Evolutionary conservation across 768 basidiomycete genomes (phyloP).

Genomic region (Mycena metata): DNA sequence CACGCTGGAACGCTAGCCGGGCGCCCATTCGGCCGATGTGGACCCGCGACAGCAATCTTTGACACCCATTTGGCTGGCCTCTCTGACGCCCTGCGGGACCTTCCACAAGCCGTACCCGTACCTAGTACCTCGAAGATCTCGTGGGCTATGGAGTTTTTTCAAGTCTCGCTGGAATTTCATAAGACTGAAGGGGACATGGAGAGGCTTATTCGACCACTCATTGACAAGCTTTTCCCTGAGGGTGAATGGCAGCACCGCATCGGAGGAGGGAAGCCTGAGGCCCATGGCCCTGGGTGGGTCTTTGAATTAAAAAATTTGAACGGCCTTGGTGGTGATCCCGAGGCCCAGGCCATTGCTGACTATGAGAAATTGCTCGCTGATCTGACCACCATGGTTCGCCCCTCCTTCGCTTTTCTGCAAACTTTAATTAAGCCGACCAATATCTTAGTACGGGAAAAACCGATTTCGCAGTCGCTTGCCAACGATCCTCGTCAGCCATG

Average conservation of each 20-base stretch:
- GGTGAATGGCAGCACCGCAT: constrained; percentile 4
- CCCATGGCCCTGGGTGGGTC: constrained; percentile 16
- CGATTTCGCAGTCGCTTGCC: constrained; percentile 16
- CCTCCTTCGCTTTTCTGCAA: constrained; percentile 11
- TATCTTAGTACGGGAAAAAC: constrained; percentile 14
- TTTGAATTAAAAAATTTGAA: constrained; percentile 13
- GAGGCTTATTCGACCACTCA: not conserved
- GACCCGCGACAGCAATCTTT: constrained; percentile 9
- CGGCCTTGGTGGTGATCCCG: constrained; percentile 18
- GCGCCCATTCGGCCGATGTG: constrained; percentile 26
- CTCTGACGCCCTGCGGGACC: constrained; percentile 20
- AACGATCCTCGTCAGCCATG: constrained; percentile 10
- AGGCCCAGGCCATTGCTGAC: constrained; percentile 10
- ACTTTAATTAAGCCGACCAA: constrained; percentile 15
- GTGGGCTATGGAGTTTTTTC: constrained; percentile 16
- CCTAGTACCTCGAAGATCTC: constrained; percentile 15
- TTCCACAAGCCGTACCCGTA: constrained; percentile 2
- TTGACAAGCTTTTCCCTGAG: not conserved
- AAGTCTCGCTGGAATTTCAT: not conserved
- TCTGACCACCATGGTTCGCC: constrained; percentile 1
- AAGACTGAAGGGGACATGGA: constrained; percentile 4
- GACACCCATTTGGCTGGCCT: constrained; percentile 22
- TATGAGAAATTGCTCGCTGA: constrained; percentile 12
- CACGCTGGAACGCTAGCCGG: constrained; percentile 18
- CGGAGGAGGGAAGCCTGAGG: not conserved